Base-by-base conservation (phyloP, 73 alveolate species). In the Paramecium bursaria region DNA sequence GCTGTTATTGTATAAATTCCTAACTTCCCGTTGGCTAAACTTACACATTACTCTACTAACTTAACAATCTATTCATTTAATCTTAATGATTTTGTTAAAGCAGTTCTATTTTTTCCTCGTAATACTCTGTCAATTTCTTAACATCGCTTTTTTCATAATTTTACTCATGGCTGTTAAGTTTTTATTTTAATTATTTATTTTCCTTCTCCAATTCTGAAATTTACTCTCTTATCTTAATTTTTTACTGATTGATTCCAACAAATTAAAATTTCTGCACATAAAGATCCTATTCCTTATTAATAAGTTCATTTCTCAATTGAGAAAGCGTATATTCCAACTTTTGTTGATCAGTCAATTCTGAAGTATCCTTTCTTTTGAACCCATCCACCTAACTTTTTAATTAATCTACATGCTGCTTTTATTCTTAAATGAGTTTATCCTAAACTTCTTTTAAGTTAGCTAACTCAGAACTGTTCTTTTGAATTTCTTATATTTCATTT, bases 61-160 rank as follows among this genome's bases (percentile, higher is more conserved):
- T 39, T 67, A 67, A 19, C 30, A 67, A 42, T n/a, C 82, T 67
- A 67, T 67, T 67, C 82, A 67, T 67, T 19, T 67, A 67, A 21
- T 67, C 82, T 67, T 67, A 42, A 3, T 67, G 60, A 1, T 53
- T 67, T 39, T 67, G 21, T 67, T 67, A 42, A 15, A 67, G 27
- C 44, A 67, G 44, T 33, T 26, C 26, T 4, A 67, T 67, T 39
- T 67, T 67, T 67, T 17, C 23, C 44, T 67, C 82, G 44, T 67
- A 67, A 67, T 31, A 42, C 17, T 17, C 22, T 14, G 23, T 42
- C 44, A 67, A 39, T 67, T 67, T 31, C 49, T 67, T 13, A 15
- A 27, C 44, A n/a, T 67, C 82, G 3, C 13, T 67, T 4, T 30
- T 44, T 5, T 31, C 53, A 15, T 67, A 67, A 13, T 10, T 21